Percentiles rank a stretch among this genome's conserved stretches.
These are phyloP conservation scores for Penicillium canescens DNA, from an alignment of 495 filamentous ascomycete species.

Conservation along the genomic window DNA sequence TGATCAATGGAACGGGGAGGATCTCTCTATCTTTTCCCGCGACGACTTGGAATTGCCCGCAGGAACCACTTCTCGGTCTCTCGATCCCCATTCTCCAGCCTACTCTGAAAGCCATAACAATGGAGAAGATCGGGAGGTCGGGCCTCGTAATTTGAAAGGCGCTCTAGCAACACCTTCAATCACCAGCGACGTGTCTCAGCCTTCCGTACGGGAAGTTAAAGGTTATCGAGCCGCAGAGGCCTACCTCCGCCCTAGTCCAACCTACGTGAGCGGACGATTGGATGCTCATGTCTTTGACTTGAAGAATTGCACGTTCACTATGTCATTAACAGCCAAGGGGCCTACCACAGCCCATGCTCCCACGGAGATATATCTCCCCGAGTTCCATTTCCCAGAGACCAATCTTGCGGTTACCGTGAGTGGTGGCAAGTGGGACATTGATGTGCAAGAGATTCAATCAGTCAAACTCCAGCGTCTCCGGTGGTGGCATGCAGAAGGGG, in stretches of 20 bases:
- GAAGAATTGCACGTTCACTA: slow-evolving; percentile 67
- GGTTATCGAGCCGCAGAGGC: slow-evolving; percentile 91
- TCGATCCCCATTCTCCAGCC: slow-evolving; percentile 55
- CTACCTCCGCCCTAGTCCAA: slow-evolving; percentile 82
- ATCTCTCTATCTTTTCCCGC: slow-evolving; percentile 82
- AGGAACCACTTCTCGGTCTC: slow-evolving; percentile 17
- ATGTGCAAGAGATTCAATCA: slow-evolving; percentile 64
- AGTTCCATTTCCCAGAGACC: slow-evolving; percentile 86
- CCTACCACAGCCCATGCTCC: slow-evolving; percentile 58
- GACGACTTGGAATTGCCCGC: slow-evolving; percentile 73
- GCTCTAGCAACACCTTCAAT: slow-evolving; percentile 73
- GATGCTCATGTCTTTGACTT: slow-evolving; percentile 75
- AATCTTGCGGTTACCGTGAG: slow-evolving; percentile 69
- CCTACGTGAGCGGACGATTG: slow-evolving; percentile 69
- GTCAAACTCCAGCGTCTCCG: slow-evolving; percentile 69
- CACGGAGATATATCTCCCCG: slow-evolving; percentile 85
- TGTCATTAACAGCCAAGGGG: slow-evolving; percentile 58
- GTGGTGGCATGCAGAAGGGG: slow-evolving; percentile 90
- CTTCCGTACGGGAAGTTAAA: slow-evolving; percentile 51
- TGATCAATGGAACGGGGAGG: slow-evolving; percentile 97
- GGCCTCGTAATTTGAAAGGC: slow-evolving; percentile 69
- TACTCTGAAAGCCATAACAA: slow-evolving; percentile 59
- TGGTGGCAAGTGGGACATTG: slow-evolving; percentile 87
- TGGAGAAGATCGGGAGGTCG: slow-evolving; percentile 56
- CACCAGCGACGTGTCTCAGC: slow-evolving; percentile 53